These are phyloP conservation scores for Wickerhamiella pararugosa DNA, from an alignment of 1,139 yeast genomes.

Conservation along the genomic window DNA sequence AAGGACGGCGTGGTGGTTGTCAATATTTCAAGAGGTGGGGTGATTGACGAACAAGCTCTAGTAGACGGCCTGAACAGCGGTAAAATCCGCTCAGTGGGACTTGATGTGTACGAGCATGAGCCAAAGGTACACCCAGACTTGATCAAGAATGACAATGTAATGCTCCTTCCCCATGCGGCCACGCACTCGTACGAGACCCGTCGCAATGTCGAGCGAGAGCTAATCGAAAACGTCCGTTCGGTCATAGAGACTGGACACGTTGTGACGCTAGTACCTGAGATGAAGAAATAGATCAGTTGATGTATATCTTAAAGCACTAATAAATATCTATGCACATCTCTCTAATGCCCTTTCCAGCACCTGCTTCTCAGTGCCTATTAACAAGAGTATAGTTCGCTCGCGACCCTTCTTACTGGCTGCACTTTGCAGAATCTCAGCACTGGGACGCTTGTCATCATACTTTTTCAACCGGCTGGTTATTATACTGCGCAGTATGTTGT, in stretches of 20 bases:
- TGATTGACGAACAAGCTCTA: slow-evolving; percentile 59
- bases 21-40: slow-evolving; percentile 52
- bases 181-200: slow-evolving; percentile 51
- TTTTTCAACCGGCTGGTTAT: slow-evolving; percentile 8
- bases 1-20: slow-evolving; percentile 55
- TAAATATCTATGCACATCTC: not conserved
- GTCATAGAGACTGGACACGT: slow-evolving; percentile 44
- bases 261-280: slow-evolving; percentile 34
- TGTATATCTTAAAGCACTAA: not conserved
- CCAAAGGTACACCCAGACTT: slow-evolving; percentile 21
- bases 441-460: slow-evolving; percentile 1
- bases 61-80: slow-evolving; percentile 54
- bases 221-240: slow-evolving; percentile 28
- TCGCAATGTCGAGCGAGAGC: slow-evolving; percentile 39
- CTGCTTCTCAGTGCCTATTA: slow-evolving; percentile 4
- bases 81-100: slow-evolving; percentile 55
- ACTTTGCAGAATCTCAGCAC: not conserved
- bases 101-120: slow-evolving; percentile 68
- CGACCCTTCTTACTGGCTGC: not conserved
- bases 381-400: not conserved
- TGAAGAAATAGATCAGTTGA: slow-evolving; percentile 1
- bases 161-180: slow-evolving; percentile 71
- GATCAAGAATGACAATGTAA: slow-evolving; percentile 29
- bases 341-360: slow-evolving; percentile 2
- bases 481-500: slow-evolving; percentile 12